phyloP scores from a whole-genome alignment of 2,329 filamentous ascomycete species.

The Plectosphaerella cucumerina region DNA sequence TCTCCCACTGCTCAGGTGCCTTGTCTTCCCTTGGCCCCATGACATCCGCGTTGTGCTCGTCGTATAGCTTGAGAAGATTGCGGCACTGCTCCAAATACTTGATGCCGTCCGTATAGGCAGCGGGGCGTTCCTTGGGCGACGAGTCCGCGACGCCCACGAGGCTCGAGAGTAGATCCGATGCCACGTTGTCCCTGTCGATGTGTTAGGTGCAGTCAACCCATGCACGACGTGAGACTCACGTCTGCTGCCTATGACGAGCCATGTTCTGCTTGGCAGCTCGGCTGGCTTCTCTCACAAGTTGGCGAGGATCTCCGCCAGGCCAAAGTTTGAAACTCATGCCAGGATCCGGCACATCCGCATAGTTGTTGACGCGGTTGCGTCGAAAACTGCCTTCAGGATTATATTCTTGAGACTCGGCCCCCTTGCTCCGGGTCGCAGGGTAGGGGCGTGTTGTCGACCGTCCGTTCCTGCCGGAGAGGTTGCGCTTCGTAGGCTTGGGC shows the following conservation, averaged over 20 bases:
- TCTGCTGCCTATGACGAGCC: not conserved
- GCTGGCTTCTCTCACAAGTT: too few relatives aligned
- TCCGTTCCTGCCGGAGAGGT: too few relatives aligned
- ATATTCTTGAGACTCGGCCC: too few relatives aligned
- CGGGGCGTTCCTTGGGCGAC: not conserved
- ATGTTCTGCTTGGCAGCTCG: too few relatives aligned
- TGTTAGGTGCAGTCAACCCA: not conserved
- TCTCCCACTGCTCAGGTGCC: slow-evolving; percentile 18
- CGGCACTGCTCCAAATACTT: not conserved
- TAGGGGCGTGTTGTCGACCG: too few relatives aligned
- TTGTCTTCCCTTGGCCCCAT: not conserved
- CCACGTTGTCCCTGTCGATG: not conserved
- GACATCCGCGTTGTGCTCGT: not conserved
- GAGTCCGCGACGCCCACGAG: not conserved
- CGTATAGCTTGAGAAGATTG: not conserved
- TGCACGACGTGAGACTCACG: not conserved
- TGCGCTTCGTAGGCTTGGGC: too few relatives aligned
- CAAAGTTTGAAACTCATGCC: too few relatives aligned
- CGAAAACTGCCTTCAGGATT: too few relatives aligned
- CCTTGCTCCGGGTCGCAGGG: too few relatives aligned
- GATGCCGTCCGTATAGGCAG: not conserved
- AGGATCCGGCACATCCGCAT: too few relatives aligned
- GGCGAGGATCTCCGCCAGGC: too few relatives aligned
- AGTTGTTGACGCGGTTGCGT: too few relatives aligned
- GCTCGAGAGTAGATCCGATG: not conserved